phyloP scores from a whole-genome alignment of 306 rosid species.

The Vigna reflexopilosa region DNA sequence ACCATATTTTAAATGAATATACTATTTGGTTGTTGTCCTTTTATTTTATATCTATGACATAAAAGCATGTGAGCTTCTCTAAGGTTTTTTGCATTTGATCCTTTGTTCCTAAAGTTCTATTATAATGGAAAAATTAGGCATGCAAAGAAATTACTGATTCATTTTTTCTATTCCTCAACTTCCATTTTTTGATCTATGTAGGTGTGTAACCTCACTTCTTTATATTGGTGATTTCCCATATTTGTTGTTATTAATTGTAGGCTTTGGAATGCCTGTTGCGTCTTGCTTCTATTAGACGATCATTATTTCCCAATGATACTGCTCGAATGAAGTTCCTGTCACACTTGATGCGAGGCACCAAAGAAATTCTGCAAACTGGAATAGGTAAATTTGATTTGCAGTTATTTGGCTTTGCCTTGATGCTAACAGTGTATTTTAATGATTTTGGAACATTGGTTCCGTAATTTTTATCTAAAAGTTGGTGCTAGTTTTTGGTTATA shows the following conservation, averaged over 20 bases:
- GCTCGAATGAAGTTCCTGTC: slow-evolving; percentile 57
- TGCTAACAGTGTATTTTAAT: neutral
- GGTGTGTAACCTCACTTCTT: neutral
- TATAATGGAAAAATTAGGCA: neutral
- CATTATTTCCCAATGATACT: slow-evolving; percentile 51
- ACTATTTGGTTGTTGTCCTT: neutral
- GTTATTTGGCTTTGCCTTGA: neutral
- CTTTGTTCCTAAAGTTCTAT: neutral
- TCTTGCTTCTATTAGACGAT: slow-evolving; percentile 57
- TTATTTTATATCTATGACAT: neutral
- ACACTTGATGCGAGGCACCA: slow-evolving; percentile 58
- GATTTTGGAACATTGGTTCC: neutral
- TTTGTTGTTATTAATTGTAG: slow-evolving; percentile 34
- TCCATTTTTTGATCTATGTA: neutral
- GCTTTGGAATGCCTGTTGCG: slow-evolving; percentile 63
- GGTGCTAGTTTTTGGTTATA: neutral
- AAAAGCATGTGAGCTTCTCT: neutral
- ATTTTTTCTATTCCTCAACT: neutral
- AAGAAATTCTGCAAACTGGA: slow-evolving; percentile 55
- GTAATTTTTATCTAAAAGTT: neutral
- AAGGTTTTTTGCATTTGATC: slow-evolving; percentile 11
- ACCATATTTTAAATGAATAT: neutral
- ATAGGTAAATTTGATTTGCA: slow-evolving; percentile 44
- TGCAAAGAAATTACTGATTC: slow-evolving; percentile 7
- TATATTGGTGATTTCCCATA: slow-evolving; percentile 7